These are phyloP conservation scores for Phaeolepiota aurea DNA, from an alignment of 768 basidiomycete species.

Conservation along the genomic window DNA sequence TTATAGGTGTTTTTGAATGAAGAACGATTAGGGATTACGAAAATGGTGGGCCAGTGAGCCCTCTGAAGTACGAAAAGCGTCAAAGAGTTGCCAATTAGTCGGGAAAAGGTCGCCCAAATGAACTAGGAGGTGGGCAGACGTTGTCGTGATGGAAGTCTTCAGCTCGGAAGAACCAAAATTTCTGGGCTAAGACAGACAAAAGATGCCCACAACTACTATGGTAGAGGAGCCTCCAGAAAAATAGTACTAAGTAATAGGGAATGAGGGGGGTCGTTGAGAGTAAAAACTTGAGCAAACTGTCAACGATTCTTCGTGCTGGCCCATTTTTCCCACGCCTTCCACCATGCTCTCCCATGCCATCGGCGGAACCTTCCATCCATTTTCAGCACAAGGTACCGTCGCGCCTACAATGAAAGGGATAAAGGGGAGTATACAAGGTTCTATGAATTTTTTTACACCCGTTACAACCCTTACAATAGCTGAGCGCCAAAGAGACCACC, in stretches of 20 bases:
- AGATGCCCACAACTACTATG: constrained; percentile 45
- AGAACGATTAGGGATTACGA: constrained; percentile 80
- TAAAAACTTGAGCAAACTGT: constrained; percentile 17
- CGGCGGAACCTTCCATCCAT: constrained; percentile 16
- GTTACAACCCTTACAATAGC: too few relatives aligned
- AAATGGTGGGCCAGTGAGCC: constrained; percentile 15
- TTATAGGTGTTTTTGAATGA: constrained; percentile 61
- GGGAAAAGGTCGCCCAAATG: constrained; percentile 20
- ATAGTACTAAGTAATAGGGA: constrained; percentile 48
- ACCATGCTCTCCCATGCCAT: constrained; percentile 15
- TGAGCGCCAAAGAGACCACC: too few relatives aligned
- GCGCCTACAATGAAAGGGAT: too few relatives aligned
- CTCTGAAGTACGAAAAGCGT: constrained; percentile 19
- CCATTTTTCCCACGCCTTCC: constrained; percentile 24
- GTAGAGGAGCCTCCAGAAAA: constrained; percentile 39
- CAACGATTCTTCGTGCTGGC: constrained; percentile 21
- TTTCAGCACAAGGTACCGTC: constrained; percentile 13
- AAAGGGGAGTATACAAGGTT: too few relatives aligned
- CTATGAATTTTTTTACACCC: too few relatives aligned
- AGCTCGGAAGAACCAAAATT: constrained; percentile 14
- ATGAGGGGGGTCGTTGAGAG: constrained; percentile 33
- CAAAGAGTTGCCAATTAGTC: constrained; percentile 21
- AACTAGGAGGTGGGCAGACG: constrained; percentile 29
- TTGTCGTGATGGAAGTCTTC: constrained; percentile 25
- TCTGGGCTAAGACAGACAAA: constrained; percentile 26